phyloP scores from a whole-genome alignment of 371 early-diverging fungal species.

The Sporodiniella umbellata region DNA sequence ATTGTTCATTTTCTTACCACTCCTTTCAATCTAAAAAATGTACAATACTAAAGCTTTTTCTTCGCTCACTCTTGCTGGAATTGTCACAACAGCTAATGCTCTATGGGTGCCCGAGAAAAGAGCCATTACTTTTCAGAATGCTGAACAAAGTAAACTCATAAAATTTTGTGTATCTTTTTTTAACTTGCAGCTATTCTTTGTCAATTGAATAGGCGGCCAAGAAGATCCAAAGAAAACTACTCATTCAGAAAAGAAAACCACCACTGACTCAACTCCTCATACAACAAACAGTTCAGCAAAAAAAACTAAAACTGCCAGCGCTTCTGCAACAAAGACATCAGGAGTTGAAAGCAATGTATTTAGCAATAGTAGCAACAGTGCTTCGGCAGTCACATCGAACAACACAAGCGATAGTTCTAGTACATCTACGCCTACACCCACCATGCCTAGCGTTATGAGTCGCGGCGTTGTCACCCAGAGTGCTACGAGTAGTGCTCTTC shows the following conservation, averaged over 20 bases:
- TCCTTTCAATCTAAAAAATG: conserved; percentile 1
- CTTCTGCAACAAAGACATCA: background rate
- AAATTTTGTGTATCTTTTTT: no score
- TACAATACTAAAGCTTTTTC: background rate
- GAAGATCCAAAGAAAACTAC: background rate
- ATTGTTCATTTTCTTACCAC: background rate
- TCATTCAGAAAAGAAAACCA: conserved; percentile 1
- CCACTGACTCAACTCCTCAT: background rate
- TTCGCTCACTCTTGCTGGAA: background rate
- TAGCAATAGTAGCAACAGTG: background rate
- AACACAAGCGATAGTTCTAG: no score
- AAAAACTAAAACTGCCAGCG: background rate
- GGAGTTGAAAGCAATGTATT: no score
- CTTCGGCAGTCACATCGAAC: background rate
- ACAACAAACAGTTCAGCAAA: background rate
- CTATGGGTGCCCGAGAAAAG: conserved; percentile 7
- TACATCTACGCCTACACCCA: background rate
- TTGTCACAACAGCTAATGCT: conserved; percentile 2
- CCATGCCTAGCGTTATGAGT: background rate
- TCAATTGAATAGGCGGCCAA: background rate
- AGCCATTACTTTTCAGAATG: background rate
- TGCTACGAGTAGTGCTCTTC: background rate
- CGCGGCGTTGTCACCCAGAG: background rate
- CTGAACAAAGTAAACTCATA: background rate
- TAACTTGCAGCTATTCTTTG: no score